Percentiles rank a stretch among this genome's conserved stretches.
These are phyloP conservation scores for Ehretia macrophylla DNA, from an alignment of 257 asterid genomes.

Conservation along the genomic window DNA sequence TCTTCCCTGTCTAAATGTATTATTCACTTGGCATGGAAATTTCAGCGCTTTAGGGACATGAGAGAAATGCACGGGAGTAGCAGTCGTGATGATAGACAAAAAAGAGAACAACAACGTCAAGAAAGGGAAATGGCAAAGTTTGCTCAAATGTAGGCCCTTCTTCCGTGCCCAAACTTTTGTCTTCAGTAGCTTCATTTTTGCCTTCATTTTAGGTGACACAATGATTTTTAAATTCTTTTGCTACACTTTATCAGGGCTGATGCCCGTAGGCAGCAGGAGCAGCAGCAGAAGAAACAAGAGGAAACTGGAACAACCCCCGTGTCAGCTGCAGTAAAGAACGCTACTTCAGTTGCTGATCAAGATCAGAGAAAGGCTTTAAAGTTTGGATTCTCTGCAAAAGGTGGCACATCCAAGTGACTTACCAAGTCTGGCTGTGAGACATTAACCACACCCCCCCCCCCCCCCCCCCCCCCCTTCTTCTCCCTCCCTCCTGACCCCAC, in stretches of 20 bases:
- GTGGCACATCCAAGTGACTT: conserved; percentile 58
- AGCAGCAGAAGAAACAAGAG: conserved; percentile 58
- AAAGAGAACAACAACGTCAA: conserved; percentile 90
- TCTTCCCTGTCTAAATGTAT: conserved; percentile 6
- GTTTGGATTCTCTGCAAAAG: conserved; percentile 85
- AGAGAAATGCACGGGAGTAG: conserved; percentile 98
- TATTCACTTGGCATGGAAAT: conserved; percentile 1
- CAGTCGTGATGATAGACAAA: conserved; percentile 91
- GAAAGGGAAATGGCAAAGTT: conserved; percentile 92
- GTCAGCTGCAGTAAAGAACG: conserved; percentile 43
- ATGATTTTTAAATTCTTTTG: not conserved
- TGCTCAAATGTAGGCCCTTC: conserved; percentile 57
- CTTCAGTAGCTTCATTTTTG: not conserved
- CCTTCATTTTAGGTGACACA: not conserved
- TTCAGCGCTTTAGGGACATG: conserved; percentile 96
- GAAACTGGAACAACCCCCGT: conserved; percentile 31
- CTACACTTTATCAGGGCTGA: conserved; percentile 55
- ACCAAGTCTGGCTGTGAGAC: too few relatives aligned
- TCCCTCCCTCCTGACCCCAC: too few relatives aligned
- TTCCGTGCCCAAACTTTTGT: not conserved
- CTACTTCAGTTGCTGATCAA: conserved; percentile 81
- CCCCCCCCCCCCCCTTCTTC: too few relatives aligned
- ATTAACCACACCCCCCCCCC: too few relatives aligned
- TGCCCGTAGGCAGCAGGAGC: conserved; percentile 68
- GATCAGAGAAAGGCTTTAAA: conserved; percentile 85